These are phyloP conservation scores for Claviceps maximensis DNA, from an alignment of 2,329 filamentous ascomycete genomes.

Conservation along the genomic window DNA sequence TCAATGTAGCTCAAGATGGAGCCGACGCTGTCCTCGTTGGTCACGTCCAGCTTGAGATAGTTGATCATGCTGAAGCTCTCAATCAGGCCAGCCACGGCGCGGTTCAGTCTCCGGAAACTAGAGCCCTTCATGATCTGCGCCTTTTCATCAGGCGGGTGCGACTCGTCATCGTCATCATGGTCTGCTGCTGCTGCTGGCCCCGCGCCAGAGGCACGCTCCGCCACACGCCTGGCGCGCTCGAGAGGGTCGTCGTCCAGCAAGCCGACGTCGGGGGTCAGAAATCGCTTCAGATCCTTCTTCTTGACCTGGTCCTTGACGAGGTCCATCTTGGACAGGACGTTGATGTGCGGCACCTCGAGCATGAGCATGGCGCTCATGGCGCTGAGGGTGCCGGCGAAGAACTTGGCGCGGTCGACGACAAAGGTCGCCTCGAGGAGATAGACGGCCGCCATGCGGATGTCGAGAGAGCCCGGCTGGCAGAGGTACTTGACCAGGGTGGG, in stretches of 20 bases:
- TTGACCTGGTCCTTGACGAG: conserved; percentile 80
- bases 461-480: conserved; percentile 63
- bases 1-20: conserved; percentile 83
- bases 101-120: conserved; percentile 72
- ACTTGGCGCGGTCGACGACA: conserved; percentile 89
- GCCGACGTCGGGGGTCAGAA: conserved; percentile 72
- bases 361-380: conserved; percentile 99
- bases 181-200: conserved; percentile 27
- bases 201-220: conserved; percentile 23
- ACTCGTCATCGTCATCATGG: conserved; percentile 35
- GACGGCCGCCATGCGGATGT: conserved; percentile 82
- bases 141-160: conserved; percentile 48
- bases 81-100: conserved; percentile 79
- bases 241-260: conserved; percentile 69
- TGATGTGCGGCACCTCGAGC: conserved; percentile 93
- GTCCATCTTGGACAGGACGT: conserved; percentile 96
- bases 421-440: conserved; percentile 95
- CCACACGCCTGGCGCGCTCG: conserved; percentile 28
- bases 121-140: conserved; percentile 65
- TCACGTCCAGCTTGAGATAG: conserved; percentile 78
- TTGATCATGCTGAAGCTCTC: conserved; percentile 98
- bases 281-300: conserved; percentile 79
- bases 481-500: conserved; percentile 74
- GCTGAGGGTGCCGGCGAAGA: conserved; percentile 87
- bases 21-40: conserved; percentile 83